phyloP scores from a whole-genome alignment of 805 yeast species.

The Teunomyces tritomae region DNA sequence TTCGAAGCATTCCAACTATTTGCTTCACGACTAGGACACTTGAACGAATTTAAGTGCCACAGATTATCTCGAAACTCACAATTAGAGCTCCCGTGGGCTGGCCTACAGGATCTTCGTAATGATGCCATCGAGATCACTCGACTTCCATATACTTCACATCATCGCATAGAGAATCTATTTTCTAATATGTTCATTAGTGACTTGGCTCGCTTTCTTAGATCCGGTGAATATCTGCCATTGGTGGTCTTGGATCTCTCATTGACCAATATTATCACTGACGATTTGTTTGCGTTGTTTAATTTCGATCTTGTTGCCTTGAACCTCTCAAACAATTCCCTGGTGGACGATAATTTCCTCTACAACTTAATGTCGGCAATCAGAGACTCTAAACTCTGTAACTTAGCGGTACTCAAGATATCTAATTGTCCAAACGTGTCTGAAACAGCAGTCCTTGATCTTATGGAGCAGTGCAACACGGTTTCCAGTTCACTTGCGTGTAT shows the following conservation, averaged over 20 bases:
- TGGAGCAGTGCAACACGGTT: background rate
- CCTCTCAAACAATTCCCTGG: constrained; percentile 23
- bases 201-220: constrained; percentile 16
- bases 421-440: constrained; percentile 16
- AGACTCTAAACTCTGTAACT: constrained; percentile 14
- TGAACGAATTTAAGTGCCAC: constrained; percentile 25
- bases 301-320: constrained; percentile 22
- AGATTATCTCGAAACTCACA: background rate
- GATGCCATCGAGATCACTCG: constrained; percentile 14
- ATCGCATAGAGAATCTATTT: constrained; percentile 37
- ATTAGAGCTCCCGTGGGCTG: background rate
- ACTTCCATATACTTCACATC: constrained; percentile 16
- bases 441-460: background rate
- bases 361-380: constrained; percentile 19
- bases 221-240: constrained; percentile 15
- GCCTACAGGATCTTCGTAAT: constrained; percentile 6
- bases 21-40: constrained; percentile 17
- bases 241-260: constrained; percentile 30
- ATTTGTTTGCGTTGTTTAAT: constrained; percentile 24
- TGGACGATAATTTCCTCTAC: constrained; percentile 32
- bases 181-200: constrained; percentile 25
- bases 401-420: constrained; percentile 21
- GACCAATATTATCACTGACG: constrained; percentile 14
- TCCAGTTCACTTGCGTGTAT: constrained; percentile 6
- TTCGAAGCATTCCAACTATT: constrained; percentile 27